Percentiles rank a stretch among this genome's conserved stretches.
Evolutionary conservation across 148 eudicot species (phyloP).

Genomic region (Silene conica): DNA sequence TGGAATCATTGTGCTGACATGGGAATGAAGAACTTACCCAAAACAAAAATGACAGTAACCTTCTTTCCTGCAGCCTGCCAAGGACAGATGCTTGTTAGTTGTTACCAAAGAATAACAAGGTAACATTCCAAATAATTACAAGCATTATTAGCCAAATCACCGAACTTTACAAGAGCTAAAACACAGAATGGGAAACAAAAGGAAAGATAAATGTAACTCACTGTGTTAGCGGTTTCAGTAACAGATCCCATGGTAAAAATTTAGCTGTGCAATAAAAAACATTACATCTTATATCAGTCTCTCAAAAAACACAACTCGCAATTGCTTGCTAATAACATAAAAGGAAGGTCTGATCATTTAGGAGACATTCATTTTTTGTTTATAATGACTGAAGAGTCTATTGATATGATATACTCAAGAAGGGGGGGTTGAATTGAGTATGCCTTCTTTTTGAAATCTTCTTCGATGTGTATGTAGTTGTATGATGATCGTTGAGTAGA

Average conservation of each 20-base stretch:
- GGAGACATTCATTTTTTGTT: not conserved
- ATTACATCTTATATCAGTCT: conserved; percentile 9
- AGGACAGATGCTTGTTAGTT: not conserved
- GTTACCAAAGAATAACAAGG: not conserved
- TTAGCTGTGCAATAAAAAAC: conserved; percentile 16
- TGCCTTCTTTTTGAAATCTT: too few species aligned
- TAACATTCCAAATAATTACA: not conserved
- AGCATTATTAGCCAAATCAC: too few species aligned
- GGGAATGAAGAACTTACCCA: conserved; percentile 25
- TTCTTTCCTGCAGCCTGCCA: conserved; percentile 33
- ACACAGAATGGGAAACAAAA: not conserved
- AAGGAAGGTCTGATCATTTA: not conserved
- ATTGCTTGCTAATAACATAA: too few species aligned
- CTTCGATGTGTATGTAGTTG: too few species aligned
- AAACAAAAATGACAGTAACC: conserved; percentile 29
- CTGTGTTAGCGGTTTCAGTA: conserved; percentile 21
- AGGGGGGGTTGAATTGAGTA: too few species aligned
- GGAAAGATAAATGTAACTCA: conserved; percentile 1
- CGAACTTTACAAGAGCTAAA: not conserved
- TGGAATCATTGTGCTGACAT: not conserved
- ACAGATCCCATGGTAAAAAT: conserved; percentile 32
- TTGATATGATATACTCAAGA: too few species aligned
- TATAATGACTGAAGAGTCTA: too few species aligned
- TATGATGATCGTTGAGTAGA: too few species aligned
- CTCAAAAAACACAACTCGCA: not conserved